A percentile compares a stretch with the other conserved stretches of the same genome.
Evolutionary conservation across 2,329 filamentous ascomycete genomes (phyloP).

Genomic region (Diaporthe amygdali): DNA sequence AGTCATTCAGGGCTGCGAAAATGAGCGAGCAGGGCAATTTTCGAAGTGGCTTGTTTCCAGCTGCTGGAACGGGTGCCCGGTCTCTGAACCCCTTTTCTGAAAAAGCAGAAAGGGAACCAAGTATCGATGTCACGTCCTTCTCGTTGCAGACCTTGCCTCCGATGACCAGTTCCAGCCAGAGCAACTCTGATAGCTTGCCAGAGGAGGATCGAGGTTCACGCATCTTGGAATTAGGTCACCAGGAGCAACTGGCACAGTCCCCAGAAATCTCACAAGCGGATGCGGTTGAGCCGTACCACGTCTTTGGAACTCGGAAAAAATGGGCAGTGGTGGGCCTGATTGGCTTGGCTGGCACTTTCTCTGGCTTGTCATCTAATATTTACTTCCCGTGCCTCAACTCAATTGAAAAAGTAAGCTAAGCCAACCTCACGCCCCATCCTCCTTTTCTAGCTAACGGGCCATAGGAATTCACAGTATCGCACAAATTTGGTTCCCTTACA

Average conservation of each 20-base stretch:
- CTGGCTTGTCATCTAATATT: slow-evolving; percentile 56
- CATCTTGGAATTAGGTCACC: background rate
- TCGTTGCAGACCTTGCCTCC: background rate
- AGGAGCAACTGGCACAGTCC: background rate
- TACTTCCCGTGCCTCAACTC: slow-evolving; percentile 51
- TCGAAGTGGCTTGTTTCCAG: background rate
- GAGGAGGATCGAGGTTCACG: background rate
- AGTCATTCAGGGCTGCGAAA: background rate
- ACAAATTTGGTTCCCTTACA: slow-evolving; percentile 41
- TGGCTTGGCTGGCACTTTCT: slow-evolving; percentile 56
- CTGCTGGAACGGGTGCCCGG: background rate
- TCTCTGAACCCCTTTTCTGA: background rate
- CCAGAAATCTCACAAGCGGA: too few relatives aligned
- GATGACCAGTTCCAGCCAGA: background rate
- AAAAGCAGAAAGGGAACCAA: too few relatives aligned
- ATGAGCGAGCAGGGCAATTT: background rate
- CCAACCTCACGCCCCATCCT: too few relatives aligned
- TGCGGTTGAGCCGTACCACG: slow-evolving; percentile 33
- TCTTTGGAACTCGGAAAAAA: slow-evolving; percentile 46
- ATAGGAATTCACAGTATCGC: slow-evolving; percentile 37
- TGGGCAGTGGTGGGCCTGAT: slow-evolving; percentile 53
- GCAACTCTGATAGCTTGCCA: background rate
- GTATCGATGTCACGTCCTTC: too few relatives aligned
- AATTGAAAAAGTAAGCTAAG: slow-evolving; percentile 37
- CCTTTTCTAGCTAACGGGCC: background rate